Percentiles rank a stretch among this genome's conserved stretches.
phyloP scores from a whole-genome alignment of 306 rosid species.

The Pyrus pyrifolia region DNA sequence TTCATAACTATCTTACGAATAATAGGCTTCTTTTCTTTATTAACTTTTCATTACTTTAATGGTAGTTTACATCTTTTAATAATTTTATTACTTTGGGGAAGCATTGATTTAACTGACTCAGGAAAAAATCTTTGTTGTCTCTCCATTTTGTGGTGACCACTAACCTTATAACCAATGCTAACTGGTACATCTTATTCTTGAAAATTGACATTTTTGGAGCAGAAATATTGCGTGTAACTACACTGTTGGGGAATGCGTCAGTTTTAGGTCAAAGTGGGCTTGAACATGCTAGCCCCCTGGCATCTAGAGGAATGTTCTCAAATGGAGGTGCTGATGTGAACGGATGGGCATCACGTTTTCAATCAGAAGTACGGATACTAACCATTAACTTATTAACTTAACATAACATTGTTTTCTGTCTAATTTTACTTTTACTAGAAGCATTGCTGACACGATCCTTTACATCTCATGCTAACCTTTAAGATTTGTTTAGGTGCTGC shows the following conservation, averaged over 20 bases:
- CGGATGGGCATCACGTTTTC: constrained; percentile 96
- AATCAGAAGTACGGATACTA: constrained; percentile 99
- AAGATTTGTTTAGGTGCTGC: constrained; percentile 50
- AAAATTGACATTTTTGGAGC: constrained; percentile 99
- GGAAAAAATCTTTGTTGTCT: constrained; percentile 60
- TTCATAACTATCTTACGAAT: background rate
- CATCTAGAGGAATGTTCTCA: constrained; percentile 89
- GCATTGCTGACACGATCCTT: constrained; percentile 64
- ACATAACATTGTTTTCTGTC: constrained; percentile 92
- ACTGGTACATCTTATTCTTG: constrained; percentile 99
- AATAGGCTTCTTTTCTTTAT: background rate
- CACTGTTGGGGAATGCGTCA: constrained; percentile 99
- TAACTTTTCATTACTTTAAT: constrained; percentile 3
- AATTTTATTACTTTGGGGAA: constrained; percentile 38
- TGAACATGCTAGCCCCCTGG: constrained; percentile 99
- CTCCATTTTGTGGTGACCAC: constrained; percentile 86
- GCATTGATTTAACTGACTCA: constrained; percentile 70
- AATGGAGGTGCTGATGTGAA: constrained; percentile 84
- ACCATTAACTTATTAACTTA: constrained; percentile 99
- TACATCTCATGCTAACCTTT: constrained; percentile 63
- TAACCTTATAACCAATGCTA: constrained; percentile 97
- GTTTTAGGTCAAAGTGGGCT: constrained; percentile 99
- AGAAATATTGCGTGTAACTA: constrained; percentile 99
- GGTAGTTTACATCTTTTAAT: constrained; percentile 26
- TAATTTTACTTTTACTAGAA: constrained; percentile 70